Evolutionary conservation across 176 grass and related monocot genomes (phyloP).

Genomic region (Avena eriantha): DNA sequence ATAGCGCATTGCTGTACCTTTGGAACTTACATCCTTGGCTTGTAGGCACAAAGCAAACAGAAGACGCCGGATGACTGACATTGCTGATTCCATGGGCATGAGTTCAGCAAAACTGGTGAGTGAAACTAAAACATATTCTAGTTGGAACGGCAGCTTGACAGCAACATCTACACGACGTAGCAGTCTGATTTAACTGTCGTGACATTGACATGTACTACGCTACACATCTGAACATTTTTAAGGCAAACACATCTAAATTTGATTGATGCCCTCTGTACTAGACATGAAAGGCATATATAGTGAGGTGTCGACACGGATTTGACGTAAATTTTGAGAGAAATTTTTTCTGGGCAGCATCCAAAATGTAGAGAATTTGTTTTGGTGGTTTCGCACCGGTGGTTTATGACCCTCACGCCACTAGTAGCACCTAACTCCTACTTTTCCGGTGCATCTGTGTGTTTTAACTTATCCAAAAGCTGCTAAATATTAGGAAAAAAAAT

Average conservation of each 20-base stretch:
- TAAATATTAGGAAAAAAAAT: too few relatives aligned
- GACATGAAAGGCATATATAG: background rate
- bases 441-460: background rate
- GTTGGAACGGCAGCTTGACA: background rate
- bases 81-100: background rate
- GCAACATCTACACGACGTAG: background rate
- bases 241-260: too few relatives aligned
- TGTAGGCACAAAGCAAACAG: background rate
- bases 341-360: background rate
- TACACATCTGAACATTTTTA: too few relatives aligned
- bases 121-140: background rate
- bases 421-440: background rate
- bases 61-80: background rate
- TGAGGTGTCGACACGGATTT: background rate
- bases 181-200: background rate
- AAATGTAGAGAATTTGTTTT: background rate
- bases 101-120: background rate
- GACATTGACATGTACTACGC: background rate
- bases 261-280: background rate
- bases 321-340: background rate
- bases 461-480: background rate
- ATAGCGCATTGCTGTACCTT: background rate
- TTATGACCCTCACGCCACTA: background rate
- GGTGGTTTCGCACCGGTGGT: background rate
- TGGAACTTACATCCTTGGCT: background rate